A percentile compares a stretch with the other conserved stretches of the same genome.
Conservation (phyloP, 2,329 filamentous ascomycete genomes). For the Plectosphaerella sp. region DNA sequence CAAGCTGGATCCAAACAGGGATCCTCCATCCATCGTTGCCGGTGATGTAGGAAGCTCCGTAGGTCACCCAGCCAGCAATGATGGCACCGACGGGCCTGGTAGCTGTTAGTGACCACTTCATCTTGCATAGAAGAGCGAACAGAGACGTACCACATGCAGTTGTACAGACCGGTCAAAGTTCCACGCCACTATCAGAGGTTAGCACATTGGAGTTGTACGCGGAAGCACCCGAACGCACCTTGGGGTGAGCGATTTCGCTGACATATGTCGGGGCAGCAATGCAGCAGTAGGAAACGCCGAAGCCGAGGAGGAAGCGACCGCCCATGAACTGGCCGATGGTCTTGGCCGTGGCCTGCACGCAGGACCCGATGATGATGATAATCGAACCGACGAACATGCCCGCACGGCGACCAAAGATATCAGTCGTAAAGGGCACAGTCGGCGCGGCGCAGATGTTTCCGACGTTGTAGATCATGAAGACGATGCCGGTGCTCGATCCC, state of each 20-base stretch:
- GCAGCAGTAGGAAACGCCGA: slow-evolving; percentile 45
- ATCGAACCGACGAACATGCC: slow-evolving; percentile 34
- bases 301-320: slow-evolving; percentile 47
- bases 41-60: slow-evolving; percentile 40
- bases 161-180: slow-evolving; percentile 47
- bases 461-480: slow-evolving; percentile 43
- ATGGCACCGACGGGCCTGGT: slow-evolving; percentile 39
- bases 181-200: slow-evolving; percentile 30
- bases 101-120: too few species aligned
- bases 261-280: slow-evolving; percentile 45
- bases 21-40: slow-evolving; percentile 38
- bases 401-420: slow-evolving; percentile 32
- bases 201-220: slow-evolving; percentile 13
- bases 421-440: slow-evolving; percentile 34
- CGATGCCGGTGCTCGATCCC: slow-evolving; percentile 9
- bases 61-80: slow-evolving; percentile 47
- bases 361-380: slow-evolving; percentile 36
- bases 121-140: background rate
- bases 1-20: slow-evolving; percentile 46
- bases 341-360: slow-evolving; percentile 35
- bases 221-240: slow-evolving; percentile 6
- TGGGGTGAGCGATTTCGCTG: slow-evolving; percentile 49
- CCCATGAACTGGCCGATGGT: slow-evolving; percentile 41
- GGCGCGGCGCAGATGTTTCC: slow-evolving; percentile 34
- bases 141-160: slow-evolving; percentile 39